Evolutionary conservation across 2,329 filamentous ascomycete genomes (phyloP), one percentile per base, ranked within the genome.

Genomic region (Phialemonium atrogriseum): DNA sequence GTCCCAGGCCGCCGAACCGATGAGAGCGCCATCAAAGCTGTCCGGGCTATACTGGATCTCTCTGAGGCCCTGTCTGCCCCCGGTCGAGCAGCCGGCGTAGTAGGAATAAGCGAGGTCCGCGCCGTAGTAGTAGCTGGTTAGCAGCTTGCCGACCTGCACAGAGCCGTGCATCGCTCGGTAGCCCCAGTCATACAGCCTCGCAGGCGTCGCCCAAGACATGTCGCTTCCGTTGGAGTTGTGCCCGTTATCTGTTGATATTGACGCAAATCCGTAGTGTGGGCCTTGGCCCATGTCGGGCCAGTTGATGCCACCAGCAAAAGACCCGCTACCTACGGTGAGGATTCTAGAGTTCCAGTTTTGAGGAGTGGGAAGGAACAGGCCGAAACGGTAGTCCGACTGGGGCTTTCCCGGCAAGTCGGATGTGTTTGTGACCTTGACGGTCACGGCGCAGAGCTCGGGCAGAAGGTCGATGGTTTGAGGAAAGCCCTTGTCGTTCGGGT

Each of bases 51-150:
- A 42, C 42, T 77, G 64, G 4, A 68, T 56, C 35, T 71, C 64
- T 32, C 65, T 68, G 10, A 76, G 50, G 7, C 73, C 73, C 49
- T 78, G 72, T 1, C 73, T 57, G 0, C 74, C 74, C 15, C 74
- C 73, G 0, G 72, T 77, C 0, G 70, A 75, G 46, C 73, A 77
- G 22, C 71, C 72, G 7, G 61, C 56, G 44, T 68, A 77, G 48
- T 75, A 77, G 5, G 62, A 67, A 46, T 65, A 69, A 9, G 58
- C 52, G 19, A 60, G 57, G 1, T 51, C 45, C 11, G 45, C 34
- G 6, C 50, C 41, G 37, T 73, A 73, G 47, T 66, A 66, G 44
- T 19, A 19, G 6, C 24, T 24, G 14, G 21, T 56, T 17, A 73
- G 49, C 22, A 58, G 32, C 47, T 72, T 73, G 4, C 62, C 59